These are phyloP conservation scores for Collybia mongolica DNA, from an alignment of 768 basidiomycete species.

Conservation along the genomic window DNA sequence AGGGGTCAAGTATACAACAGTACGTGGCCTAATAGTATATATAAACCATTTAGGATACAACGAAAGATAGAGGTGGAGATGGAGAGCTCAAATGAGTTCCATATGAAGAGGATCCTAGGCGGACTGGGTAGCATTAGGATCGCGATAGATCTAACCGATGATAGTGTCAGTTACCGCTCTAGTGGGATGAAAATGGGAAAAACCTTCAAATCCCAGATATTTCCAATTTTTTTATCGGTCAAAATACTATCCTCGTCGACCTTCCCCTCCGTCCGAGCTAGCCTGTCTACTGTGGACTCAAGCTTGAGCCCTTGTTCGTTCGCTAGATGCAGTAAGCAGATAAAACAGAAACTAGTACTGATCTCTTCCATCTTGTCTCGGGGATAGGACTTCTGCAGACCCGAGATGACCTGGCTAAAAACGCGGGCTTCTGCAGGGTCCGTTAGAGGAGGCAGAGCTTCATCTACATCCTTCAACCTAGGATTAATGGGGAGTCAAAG, in stretches of 20 bases:
- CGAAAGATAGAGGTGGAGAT: constrained; percentile 4
- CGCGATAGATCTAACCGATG: constrained; percentile 43
- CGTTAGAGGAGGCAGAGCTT: constrained; percentile 41
- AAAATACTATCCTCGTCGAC: constrained; percentile 22
- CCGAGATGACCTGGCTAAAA: constrained; percentile 81
- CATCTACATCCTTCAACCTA: constrained; percentile 51
- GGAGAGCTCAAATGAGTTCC: not conserved
- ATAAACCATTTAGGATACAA: constrained; percentile 10
- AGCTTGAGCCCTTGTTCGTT: constrained; percentile 95
- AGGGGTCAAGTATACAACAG: constrained; percentile 16
- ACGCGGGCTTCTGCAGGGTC: constrained; percentile 65
- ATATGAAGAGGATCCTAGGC: constrained; percentile 16
- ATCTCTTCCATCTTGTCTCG: constrained; percentile 96
- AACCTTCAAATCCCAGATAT: constrained; percentile 80
- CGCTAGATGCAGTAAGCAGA: constrained; percentile 92
- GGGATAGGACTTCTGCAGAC: constrained; percentile 81
- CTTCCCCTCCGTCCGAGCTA: constrained; percentile 32
- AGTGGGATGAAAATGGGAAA: constrained; percentile 10
- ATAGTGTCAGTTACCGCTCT: constrained; percentile 4
- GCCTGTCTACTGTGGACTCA: constrained; percentile 42
- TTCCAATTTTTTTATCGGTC: constrained; percentile 50
- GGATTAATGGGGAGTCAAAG: not conserved
- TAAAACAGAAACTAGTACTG: constrained; percentile 99
- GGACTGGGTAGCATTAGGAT: constrained; percentile 41
- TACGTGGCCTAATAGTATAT: constrained; percentile 7